Evolutionary conservation across 768 basidiomycete genomes (phyloP).

Genomic region (Phlegmacium glaucopus): DNA sequence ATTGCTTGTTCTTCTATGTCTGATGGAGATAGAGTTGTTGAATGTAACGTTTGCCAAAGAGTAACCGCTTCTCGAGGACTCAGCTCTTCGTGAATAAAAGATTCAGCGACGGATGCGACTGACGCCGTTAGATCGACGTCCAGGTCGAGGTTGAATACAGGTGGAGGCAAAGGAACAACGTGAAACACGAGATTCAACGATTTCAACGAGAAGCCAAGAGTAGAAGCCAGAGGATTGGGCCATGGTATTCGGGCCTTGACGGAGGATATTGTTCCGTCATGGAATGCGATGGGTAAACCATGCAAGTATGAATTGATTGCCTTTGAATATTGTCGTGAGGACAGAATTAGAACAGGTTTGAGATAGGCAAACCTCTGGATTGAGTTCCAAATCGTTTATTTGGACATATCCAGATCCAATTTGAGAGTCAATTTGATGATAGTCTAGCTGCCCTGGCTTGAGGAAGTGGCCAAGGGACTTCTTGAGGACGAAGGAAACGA

Average conservation of each 20-base stretch:
- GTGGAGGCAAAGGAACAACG: conserved; percentile 29
- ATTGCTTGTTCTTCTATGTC: conserved; percentile 37
- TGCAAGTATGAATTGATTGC: conserved; percentile 73
- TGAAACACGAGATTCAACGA: conserved; percentile 68
- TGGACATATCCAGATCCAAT: conserved; percentile 90
- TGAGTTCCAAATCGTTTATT: conserved; percentile 78
- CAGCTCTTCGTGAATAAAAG: conserved; percentile 84
- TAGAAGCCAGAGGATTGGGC: conserved; percentile 78
- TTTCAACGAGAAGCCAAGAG: conserved; percentile 65
- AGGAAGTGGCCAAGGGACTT: conserved; percentile 81
- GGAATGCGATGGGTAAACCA: conserved; percentile 63
- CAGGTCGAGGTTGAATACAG: conserved; percentile 10
- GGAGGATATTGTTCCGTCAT: conserved; percentile 69
- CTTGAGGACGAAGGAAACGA: conserved; percentile 86
- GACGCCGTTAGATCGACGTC: conserved; percentile 63
- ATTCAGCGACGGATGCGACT: conserved; percentile 79
- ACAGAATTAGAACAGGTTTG: conserved; percentile 3
- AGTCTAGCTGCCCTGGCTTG: conserved; percentile 86
- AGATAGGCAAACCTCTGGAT: conserved; percentile 58
- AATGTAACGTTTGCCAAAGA: conserved; percentile 65
- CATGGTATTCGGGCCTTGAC: conserved; percentile 80
- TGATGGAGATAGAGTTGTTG: conserved; percentile 31
- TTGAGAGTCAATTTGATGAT: conserved; percentile 85
- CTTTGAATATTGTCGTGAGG: conserved; percentile 32
- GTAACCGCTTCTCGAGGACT: conserved; percentile 65